phyloP scores from a whole-genome alignment of 305 asterid genomes.

The Fraxinus albicans region DNA sequence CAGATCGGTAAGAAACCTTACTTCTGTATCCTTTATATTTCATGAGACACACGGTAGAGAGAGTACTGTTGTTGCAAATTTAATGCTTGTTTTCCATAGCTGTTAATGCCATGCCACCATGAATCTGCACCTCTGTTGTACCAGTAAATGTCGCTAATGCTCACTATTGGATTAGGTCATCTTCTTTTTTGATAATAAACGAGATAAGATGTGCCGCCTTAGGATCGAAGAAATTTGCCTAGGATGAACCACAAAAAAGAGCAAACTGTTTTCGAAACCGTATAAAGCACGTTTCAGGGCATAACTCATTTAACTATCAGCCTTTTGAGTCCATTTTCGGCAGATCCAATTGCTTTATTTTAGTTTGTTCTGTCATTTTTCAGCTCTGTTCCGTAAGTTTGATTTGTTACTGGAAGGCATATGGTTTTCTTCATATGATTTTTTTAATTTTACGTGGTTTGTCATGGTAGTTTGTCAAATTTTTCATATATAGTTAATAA shows the following conservation, averaged over 20 bases:
- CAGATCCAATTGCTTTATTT: not conserved
- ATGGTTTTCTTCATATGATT: not conserved
- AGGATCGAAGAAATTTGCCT: not conserved
- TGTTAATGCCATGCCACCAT: not conserved
- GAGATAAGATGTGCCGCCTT: not conserved
- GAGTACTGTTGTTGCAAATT: not conserved
- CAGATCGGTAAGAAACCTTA: conserved; percentile 64
- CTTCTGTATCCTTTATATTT: conserved; percentile 12
- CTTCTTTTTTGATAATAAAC: not conserved
- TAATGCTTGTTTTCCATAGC: not conserved
- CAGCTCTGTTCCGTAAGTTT: not conserved
- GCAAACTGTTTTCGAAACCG: not conserved
- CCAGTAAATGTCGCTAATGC: not conserved
- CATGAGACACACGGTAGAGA: not conserved
- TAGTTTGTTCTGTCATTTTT: not conserved
- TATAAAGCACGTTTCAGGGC: not conserved
- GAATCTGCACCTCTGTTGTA: not conserved
- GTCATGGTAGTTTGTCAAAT: not conserved
- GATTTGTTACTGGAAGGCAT: not conserved
- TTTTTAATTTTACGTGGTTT: not conserved
- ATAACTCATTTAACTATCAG: not conserved
- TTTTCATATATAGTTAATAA: not conserved
- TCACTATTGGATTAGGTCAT: not conserved
- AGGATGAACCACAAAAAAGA: not conserved
- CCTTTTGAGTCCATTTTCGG: not conserved